Evolutionary conservation across 768 basidiomycete species (phyloP).

Genomic region (Naganishia antarctica): DNA sequence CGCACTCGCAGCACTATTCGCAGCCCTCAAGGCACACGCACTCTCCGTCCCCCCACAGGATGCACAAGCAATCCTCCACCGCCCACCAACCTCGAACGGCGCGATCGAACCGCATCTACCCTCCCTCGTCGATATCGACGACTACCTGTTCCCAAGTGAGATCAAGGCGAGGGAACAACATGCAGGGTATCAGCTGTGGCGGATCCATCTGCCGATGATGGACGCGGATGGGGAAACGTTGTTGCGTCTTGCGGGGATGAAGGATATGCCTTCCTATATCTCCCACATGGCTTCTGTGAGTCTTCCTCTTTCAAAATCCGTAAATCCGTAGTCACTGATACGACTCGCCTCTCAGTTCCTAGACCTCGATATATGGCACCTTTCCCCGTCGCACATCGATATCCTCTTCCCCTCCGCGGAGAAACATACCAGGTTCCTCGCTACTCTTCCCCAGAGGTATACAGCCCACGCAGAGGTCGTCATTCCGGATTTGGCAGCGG

Average conservation of each 20-base stretch:
- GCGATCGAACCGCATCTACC: no score
- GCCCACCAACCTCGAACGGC: not conserved
- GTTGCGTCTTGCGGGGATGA: not conserved
- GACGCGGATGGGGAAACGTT: not conserved
- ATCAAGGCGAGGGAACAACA: constrained; percentile 1
- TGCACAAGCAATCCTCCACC: constrained; percentile 3
- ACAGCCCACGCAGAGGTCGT: not conserved
- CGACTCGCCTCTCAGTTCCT: constrained; percentile 14
- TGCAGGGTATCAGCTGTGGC: constrained; percentile 2
- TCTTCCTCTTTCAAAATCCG: not conserved
- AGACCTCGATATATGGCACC: constrained; percentile 45
- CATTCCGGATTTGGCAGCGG: not conserved
- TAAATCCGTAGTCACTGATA: not conserved
- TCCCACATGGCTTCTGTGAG: constrained; percentile 16
- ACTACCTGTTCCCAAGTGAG: constrained; percentile 14
- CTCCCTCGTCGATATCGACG: not conserved
- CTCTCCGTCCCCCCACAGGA: not conserved
- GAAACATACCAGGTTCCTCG: constrained; percentile 7
- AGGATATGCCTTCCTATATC: constrained; percentile 13
- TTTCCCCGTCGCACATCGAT: constrained; percentile 36
- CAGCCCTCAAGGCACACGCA: not conserved
- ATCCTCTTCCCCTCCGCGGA: constrained; percentile 29
- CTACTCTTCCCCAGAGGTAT: not conserved
- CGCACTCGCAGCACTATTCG: not conserved
- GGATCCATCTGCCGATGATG: not conserved